Evolutionary conservation across 768 basidiomycete genomes (phyloP), one percentile per base, ranked within the genome.

Genomic region (Psilocybe cubensis): DNA sequence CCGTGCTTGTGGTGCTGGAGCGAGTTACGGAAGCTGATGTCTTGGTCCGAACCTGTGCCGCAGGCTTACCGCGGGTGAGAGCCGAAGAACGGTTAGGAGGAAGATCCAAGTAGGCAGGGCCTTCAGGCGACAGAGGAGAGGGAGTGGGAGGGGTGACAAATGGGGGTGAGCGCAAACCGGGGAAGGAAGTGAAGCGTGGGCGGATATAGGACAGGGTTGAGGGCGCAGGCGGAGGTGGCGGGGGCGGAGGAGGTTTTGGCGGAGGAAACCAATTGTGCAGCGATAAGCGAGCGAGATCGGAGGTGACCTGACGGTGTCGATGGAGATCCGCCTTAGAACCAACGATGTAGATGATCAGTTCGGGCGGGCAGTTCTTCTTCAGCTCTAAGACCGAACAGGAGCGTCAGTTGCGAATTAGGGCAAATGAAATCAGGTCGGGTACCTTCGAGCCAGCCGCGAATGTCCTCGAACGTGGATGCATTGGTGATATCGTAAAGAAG

Each of bases 401-500:
- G 64, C 56, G 58, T 60, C 55, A 58, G 57, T 53, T 51, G 62
- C 58, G 52, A 38, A 67, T 81, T 59, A 65, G 47, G 58, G 56
- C 48, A 58, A 48, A 62, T 60, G 51, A 60, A 60, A 64, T 56
- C 63, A 54, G 35, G 14, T 25, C n/a, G 48, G 28, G 20, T 12
- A 87, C 94, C 94, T 79, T 92, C 89, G 50, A 92, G 82, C 95
- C 95, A 98, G 62, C 91, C 90, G 63, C 88, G 84, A 65, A 97
- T 85, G 71, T 96, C 95, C 60, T 93, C 87, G 77, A 98, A 94
- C 24, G 91, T 90, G 55, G 88, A 79, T 57, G 83, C 83, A 75
- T 92, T 93, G 68, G 96, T 96, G 65, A 96, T 93, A 80, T 98
- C 95, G 76, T 98, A 98, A 70, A 96, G 82, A 64, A 97, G 81